Evolutionary conservation across 2,329 filamentous ascomycete genomes (phyloP).

Genomic region (Pseudocercospora musae): DNA sequence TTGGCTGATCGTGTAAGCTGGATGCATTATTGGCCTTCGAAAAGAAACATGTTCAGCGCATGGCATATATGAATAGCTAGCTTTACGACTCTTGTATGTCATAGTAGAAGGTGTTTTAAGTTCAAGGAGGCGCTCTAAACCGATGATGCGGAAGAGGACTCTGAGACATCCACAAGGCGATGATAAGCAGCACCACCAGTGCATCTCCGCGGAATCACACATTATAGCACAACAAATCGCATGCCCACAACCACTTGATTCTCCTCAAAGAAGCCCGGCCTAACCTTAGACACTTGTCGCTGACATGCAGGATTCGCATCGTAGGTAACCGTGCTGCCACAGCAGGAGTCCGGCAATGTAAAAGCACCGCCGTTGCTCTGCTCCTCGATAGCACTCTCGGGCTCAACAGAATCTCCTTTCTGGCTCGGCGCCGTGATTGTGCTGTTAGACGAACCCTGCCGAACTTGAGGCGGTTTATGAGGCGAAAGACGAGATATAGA

Average conservation of each 20-base stretch:
- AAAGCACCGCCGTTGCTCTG: conserved; percentile 20
- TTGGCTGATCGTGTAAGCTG: no score
- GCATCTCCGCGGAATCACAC: not conserved
- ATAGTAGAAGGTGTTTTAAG: not conserved
- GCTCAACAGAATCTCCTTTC: not conserved
- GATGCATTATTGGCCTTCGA: not conserved
- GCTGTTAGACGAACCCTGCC: not conserved
- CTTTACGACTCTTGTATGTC: not conserved
- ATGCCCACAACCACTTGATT: conserved; percentile 42
- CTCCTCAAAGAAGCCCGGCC: conserved; percentile 41
- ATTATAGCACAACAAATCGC: conserved; percentile 40
- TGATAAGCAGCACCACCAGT: not conserved
- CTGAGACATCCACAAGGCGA: not conserved
- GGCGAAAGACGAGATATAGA: conserved; percentile 12
- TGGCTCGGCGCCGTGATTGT: not conserved
- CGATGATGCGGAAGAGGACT: no score
- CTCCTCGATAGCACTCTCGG: not conserved
- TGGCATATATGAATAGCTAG: not conserved
- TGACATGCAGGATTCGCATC: conserved; percentile 28
- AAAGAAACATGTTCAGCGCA: not conserved
- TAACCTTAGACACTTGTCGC: conserved; percentile 40
- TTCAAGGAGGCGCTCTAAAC: not conserved
- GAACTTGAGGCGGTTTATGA: not conserved
- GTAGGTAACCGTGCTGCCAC: conserved; percentile 26
- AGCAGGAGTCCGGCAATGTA: conserved; percentile 21